Conservation (phyloP, 1,139 yeast genomes). For the Eremothecium sinecaudum region DNA sequence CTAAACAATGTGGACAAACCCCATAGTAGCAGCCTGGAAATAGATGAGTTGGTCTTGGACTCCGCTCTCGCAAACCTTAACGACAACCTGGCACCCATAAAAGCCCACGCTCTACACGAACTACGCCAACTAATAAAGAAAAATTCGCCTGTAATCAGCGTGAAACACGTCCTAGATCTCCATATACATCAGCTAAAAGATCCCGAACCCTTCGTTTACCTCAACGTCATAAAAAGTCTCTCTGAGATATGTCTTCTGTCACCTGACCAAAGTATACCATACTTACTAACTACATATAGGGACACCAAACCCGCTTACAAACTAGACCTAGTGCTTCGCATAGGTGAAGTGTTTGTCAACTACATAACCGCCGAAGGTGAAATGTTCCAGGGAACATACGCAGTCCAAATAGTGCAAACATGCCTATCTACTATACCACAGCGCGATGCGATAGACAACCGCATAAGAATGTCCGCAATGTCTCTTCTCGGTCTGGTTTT, state of each 20-base stretch:
- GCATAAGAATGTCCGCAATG: slow-evolving; percentile 76
- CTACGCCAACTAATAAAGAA: slow-evolving; percentile 49
- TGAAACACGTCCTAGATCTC: slow-evolving; percentile 48
- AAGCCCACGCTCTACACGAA: slow-evolving; percentile 75
- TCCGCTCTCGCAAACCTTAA: slow-evolving; percentile 59
- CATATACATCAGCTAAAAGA: slow-evolving; percentile 62
- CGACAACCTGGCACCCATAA: slow-evolving; percentile 73
- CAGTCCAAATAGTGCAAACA: slow-evolving; percentile 32
- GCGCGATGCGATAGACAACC: slow-evolving; percentile 38
- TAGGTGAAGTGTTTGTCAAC: slow-evolving; percentile 72
- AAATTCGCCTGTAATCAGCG: slow-evolving; percentile 42
- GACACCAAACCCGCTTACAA: slow-evolving; percentile 21
- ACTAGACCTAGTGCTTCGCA: slow-evolving; percentile 57
- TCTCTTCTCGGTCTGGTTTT: slow-evolving; percentile 67
- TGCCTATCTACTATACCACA: slow-evolving; percentile 26
- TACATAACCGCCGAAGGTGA: slow-evolving; percentile 45
- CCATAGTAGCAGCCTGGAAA: slow-evolving; percentile 13
- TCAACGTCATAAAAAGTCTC: slow-evolving; percentile 75
- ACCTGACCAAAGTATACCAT: slow-evolving; percentile 34
- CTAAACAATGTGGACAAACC: slow-evolving; percentile 5
- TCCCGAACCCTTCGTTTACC: slow-evolving; percentile 75
- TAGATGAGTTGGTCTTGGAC: slow-evolving; percentile 33
- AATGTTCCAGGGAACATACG: slow-evolving; percentile 37
- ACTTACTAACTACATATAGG: slow-evolving; percentile 38
- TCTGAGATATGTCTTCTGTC: slow-evolving; percentile 46